Conservation (phyloP, 371 early-diverging fungal species). For the Rhizomucor miehei region DNA sequence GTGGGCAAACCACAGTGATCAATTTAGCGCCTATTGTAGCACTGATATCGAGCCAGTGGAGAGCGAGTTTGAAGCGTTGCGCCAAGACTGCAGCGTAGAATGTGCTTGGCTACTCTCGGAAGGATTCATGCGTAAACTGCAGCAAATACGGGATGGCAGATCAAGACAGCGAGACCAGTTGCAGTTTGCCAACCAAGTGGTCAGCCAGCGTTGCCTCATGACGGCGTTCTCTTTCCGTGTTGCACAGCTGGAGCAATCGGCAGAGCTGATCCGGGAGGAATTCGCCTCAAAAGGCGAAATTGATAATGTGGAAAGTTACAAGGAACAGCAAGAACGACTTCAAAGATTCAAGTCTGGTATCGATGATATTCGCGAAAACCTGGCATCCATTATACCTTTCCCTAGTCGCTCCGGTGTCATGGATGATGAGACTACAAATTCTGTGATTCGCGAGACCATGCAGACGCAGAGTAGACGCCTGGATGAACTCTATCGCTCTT, state of each 20-base stretch:
- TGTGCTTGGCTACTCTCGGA: conserved; percentile 13
- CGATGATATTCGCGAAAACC: conserved; percentile 24
- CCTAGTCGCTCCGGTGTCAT: conserved; percentile 27
- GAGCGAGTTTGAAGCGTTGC: conserved; percentile 1
- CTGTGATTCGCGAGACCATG: conserved; percentile 34
- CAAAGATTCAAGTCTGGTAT: conserved; percentile 30
- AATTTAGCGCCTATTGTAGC: background rate
- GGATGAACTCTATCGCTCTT: conserved; percentile 23
- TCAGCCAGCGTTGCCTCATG: conserved; percentile 35
- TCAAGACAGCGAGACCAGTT: conserved; percentile 17
- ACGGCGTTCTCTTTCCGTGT: conserved; percentile 31
- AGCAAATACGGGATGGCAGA: conserved; percentile 14
- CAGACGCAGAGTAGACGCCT: conserved; percentile 23
- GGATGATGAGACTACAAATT: conserved; percentile 36
- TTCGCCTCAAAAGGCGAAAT: conserved; percentile 18
- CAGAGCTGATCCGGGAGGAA: conserved; percentile 43
- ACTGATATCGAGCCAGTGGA: background rate
- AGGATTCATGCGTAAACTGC: conserved; percentile 16
- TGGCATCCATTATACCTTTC: conserved; percentile 27
- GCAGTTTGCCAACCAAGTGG: conserved; percentile 33
- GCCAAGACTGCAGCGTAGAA: background rate
- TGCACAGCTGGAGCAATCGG: conserved; percentile 37
- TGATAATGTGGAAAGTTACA: conserved; percentile 5
- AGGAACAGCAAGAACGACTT: conserved; percentile 22
- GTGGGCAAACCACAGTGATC: background rate